Evolutionary conservation across 1,284 basidiomycete genomes (phyloP).

Genomic region (Agroathelia rolfsii): DNA sequence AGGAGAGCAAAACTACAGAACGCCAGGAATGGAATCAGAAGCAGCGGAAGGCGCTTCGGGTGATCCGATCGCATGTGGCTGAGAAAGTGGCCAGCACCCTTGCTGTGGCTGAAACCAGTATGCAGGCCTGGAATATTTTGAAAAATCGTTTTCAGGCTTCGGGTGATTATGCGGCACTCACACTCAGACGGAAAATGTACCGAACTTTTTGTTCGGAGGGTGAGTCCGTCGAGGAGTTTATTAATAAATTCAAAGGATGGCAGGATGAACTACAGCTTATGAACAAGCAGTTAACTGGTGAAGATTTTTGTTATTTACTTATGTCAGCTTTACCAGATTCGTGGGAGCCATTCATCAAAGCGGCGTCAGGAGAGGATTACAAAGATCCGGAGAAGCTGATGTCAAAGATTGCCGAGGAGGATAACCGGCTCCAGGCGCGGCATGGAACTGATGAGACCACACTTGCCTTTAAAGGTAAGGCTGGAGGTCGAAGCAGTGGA

Average conservation of each 20-base stretch:
- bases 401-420: slow-evolving; percentile 23
- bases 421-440: slow-evolving; percentile 9
- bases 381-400: slow-evolving; percentile 18
- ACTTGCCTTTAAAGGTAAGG: slow-evolving; percentile 10
- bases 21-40: slow-evolving; percentile 14
- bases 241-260: slow-evolving; percentile 14
- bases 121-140: slow-evolving; percentile 19
- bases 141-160: slow-evolving; percentile 17
- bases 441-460: slow-evolving; percentile 10
- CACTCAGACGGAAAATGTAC: slow-evolving; percentile 17
- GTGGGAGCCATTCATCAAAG: slow-evolving; percentile 24
- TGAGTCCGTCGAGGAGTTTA: slow-evolving; percentile 21
- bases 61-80: slow-evolving; percentile 17
- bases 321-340: slow-evolving; percentile 25
- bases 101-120: slow-evolving; percentile 13
- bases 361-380: slow-evolving; percentile 15
- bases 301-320: slow-evolving; percentile 25
- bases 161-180: slow-evolving; percentile 18
- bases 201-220: slow-evolving; percentile 17
- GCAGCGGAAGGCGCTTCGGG: slow-evolving; percentile 17
- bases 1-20: slow-evolving; percentile 6
- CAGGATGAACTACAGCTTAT: slow-evolving; percentile 15
- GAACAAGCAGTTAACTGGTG: slow-evolving; percentile 15
- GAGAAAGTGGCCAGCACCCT: slow-evolving; percentile 14
- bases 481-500: slow-evolving; percentile 4